These are phyloP conservation scores for Diaporthe vaccinii DNA, from an alignment of 2,329 filamentous ascomycete genomes.

Conservation along the genomic window DNA sequence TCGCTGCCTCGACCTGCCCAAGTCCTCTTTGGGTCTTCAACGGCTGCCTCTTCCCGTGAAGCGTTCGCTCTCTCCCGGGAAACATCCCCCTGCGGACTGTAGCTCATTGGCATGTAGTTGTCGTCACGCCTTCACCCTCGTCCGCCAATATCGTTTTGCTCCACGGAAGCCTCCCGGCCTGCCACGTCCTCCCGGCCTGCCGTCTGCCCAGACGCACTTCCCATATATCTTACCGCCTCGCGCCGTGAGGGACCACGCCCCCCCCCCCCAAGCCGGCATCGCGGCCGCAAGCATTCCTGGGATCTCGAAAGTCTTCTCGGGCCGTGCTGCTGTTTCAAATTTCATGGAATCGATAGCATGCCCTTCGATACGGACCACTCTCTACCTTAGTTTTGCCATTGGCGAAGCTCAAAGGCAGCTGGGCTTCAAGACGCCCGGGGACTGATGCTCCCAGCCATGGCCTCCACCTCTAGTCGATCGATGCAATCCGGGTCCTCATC, in stretches of 20 bases:
- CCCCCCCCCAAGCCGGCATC: not conserved
- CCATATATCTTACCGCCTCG: conserved; percentile 20
- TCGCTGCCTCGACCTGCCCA: not conserved
- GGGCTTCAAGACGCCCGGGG: conserved; percentile 44
- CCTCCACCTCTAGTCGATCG: conserved; percentile 46
- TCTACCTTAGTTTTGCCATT: conserved; percentile 23
- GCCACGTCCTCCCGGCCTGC: conserved; percentile 2
- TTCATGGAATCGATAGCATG: conserved; percentile 34
- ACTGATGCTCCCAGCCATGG: conserved; percentile 52
- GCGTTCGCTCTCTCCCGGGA: not conserved
- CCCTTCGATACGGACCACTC: conserved; percentile 19
- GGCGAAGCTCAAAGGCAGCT: conserved; percentile 30
- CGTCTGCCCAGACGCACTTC: not conserved
- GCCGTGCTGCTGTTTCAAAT: not conserved
- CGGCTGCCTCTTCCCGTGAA: conserved; percentile 11
- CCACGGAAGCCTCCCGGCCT: conserved; percentile 6
- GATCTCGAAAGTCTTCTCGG: not conserved
- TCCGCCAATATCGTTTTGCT: not conserved
- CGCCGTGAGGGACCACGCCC: not conserved
- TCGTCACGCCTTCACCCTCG: not conserved
- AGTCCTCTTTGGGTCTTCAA: not conserved
- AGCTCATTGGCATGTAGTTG: conserved; percentile 12
- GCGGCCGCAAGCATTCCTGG: conserved; percentile 4
- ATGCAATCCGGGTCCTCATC: conserved; percentile 58
- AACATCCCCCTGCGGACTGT: not conserved